Conservation (phyloP, 1,284 basidiomycete genomes). For the Pseudozyma tsukubaensis region DNA sequence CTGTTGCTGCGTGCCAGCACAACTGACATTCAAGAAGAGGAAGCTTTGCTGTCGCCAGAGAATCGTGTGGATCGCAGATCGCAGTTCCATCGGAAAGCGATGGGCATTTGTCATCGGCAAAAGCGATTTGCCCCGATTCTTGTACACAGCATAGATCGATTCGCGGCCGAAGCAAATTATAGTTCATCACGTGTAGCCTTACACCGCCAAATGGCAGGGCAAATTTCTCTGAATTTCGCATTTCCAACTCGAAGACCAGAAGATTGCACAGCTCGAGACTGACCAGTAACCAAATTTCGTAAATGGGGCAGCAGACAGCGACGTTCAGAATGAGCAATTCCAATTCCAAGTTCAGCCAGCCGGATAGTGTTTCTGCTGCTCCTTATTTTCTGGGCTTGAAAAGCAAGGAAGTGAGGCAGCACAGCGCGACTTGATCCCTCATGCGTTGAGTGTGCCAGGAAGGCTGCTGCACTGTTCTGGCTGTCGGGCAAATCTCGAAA, state of each 20-base stretch:
- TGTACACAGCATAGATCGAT: not conserved
- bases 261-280: not conserved
- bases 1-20: too few species aligned
- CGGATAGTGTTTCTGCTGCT: conserved; percentile 18
- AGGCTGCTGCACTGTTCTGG: not conserved
- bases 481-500: not conserved
- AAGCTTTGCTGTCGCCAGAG: too few species aligned
- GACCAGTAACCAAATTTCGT: not conserved
- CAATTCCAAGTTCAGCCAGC: not conserved
- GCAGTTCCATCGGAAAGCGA: too few species aligned
- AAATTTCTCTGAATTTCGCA: not conserved
- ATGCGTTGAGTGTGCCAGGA: not conserved
- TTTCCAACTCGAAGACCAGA: not conserved
- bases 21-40: too few species aligned
- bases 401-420: conserved; percentile 9
- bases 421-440: conserved; percentile 2
- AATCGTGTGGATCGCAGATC: too few species aligned
- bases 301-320: conserved; percentile 18
- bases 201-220: too few species aligned
- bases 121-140: too few species aligned
- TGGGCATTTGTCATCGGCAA: too few species aligned
- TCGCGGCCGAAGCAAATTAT: too few species aligned
- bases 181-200: too few species aligned
- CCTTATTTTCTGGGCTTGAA: not conserved
- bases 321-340: not conserved